Evolutionary conservation across 352 stramenopile genomes (phyloP).

Genomic region (Phytophthora constricta): DNA sequence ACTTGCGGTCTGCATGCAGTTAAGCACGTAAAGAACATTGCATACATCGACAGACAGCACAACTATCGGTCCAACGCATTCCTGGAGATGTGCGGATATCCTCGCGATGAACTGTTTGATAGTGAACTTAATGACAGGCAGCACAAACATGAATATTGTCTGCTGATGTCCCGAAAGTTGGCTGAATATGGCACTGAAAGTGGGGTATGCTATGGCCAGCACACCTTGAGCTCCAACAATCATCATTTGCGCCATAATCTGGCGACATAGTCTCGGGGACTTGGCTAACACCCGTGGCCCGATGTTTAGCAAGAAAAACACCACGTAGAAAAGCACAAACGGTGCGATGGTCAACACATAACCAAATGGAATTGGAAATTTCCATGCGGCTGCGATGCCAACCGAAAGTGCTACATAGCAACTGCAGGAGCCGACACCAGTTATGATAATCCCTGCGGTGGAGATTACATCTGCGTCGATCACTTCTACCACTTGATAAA

Average conservation of each 20-base stretch:
- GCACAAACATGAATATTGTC: not conserved
- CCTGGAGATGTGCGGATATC: conserved; percentile 8
- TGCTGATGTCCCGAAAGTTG: not conserved
- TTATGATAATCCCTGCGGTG: not conserved
- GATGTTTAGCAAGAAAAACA: conserved; percentile 2
- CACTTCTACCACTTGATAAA: conserved; percentile 1
- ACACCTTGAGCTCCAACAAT: conserved; percentile 11
- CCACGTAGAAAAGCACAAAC: conserved; percentile 4
- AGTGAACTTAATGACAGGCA: conserved; percentile 17
- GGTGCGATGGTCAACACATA: not conserved
- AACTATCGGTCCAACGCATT: conserved; percentile 13
- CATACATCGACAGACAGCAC: conserved; percentile 31
- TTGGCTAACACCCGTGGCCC: not conserved
- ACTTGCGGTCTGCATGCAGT: conserved; percentile 29
- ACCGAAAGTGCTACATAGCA: conserved; percentile 3
- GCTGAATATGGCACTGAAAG: conserved; percentile 12
- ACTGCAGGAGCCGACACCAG: not conserved
- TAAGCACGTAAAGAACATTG: conserved; percentile 28
- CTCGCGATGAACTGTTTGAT: conserved; percentile 22
- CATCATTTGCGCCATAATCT: conserved; percentile 1
- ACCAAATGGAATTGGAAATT: conserved; percentile 25
- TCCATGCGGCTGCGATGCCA: not conserved
- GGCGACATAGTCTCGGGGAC: not conserved
- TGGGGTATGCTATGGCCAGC: conserved; percentile 13
- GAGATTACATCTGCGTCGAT: conserved; percentile 1